Base-by-base conservation (phyloP, 2,329 filamentous ascomycete genomes). In the Colletotrichum sp. region DNA sequence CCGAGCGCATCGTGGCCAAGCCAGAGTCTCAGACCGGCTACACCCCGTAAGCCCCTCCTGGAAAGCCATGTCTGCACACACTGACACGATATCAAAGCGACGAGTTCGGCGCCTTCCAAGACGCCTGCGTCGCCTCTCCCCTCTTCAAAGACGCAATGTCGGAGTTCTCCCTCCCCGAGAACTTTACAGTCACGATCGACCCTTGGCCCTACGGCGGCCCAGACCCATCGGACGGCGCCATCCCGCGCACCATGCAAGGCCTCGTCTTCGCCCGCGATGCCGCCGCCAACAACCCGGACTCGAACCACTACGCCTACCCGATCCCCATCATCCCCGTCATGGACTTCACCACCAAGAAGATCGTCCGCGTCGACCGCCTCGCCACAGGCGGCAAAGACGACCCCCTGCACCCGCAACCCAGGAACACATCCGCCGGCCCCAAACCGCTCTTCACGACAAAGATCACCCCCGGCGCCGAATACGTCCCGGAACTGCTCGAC, bases 171-270 rank as follows among this genome's bases (percentile, higher is more conserved):
- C 80, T 90, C 15, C 88, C 88, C 6, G 84, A 87, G 32, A 85
- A 85, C 78, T 87, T 88, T 68, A 77, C 80, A 44, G 80, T 88
- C 67, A 84, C 83, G 16, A 88, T 89, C 77, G 87, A 89, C 91
- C 77, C 89, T 1, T 95, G 93, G 93, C 95, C 95, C 48, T 96
- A 95, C 77, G 88, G 88, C 8, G 86, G 86, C 4, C 81, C 83
- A 1, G 85, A 87, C 71, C 80, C 80, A 6, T 84, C 85, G 6
- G 85, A 86, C 64, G 71, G 55, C 15, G 81, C 83, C 26, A 80
- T 83, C 5, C 84, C 85, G 8, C 85, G 87, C 18, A 86, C 85
- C 69, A 88, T 90, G 85, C 88, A 89, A 65, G 89, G 88, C 55
- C 83, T 90, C 2, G 85, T 89, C 57, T 90, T 88, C 78, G 87